Percentiles rank a stretch among this genome's conserved stretches.
Evolutionary conservation across 192 early-diverging fungal species (phyloP).

Genomic region (Rhizophagus clarus): DNA sequence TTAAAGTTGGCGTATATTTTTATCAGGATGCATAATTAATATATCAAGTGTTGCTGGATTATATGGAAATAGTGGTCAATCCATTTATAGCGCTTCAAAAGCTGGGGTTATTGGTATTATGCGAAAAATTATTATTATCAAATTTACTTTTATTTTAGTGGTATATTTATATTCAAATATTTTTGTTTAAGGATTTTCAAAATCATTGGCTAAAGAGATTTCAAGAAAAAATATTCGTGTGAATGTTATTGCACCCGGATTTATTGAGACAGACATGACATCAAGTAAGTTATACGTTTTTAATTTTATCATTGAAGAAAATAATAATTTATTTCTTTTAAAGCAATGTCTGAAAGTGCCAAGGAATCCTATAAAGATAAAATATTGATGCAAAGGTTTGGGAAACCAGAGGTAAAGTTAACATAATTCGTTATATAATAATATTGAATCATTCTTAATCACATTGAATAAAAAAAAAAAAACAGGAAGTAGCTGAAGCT

Average conservation of each 20-base stretch:
- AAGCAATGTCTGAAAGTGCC: background rate
- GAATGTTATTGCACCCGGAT: constrained; percentile 87
- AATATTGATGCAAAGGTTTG: background rate
- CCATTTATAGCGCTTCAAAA: constrained; percentile 83
- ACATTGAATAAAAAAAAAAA: background rate
- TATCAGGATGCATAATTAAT: constrained; percentile 76
- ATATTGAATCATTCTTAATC: background rate
- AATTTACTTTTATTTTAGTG: background rate
- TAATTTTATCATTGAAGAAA: too few relatives aligned
- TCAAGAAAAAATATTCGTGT: constrained; percentile 71
- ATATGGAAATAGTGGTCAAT: constrained; percentile 69
- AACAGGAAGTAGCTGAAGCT: background rate
- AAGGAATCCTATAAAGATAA: background rate
- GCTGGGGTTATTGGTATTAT: constrained; percentile 75
- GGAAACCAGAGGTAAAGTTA: background rate
- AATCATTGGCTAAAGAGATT: constrained; percentile 80
- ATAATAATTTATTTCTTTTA: background rate
- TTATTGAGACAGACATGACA: constrained; percentile 83
- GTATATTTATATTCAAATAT: background rate
- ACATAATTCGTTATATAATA: background rate
- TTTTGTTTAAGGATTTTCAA: constrained; percentile 67
- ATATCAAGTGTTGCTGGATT: constrained; percentile 82
- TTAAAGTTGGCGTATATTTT: constrained; percentile 1
- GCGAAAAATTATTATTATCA: background rate
- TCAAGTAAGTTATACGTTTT: constrained; percentile 38